Base-by-base conservation (phyloP, 164 flowering plant genomes). In the Umbellularia californica region DNA sequence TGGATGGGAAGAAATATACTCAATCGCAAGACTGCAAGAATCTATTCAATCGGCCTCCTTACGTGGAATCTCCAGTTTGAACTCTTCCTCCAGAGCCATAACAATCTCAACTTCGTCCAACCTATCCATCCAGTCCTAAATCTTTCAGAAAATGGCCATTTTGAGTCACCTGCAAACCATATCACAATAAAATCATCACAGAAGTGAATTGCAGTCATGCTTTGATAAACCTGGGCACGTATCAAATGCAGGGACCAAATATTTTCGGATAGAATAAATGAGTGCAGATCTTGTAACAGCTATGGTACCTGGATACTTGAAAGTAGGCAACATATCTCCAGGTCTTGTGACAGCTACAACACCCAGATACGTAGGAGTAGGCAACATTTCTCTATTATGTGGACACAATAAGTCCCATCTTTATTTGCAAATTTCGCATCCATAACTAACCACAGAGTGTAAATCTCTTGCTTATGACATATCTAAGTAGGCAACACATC, bases 91-190 rank as follows among this genome's bases (percentile, higher is more conserved):
- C 19, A 94, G 69, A 27, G 93, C 98, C 97, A 94, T 89, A 47
- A 94, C 96, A 68, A 94, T 87, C 86, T 94, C 98, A 69, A 94
- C 97, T 62, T 62, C 91, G 82, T 91, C 97, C 86, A 94, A 84
- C 86, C 98, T 94, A 81, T 94, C 98, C 83, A 81, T 94, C 98
- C 83, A 94, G 81, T 11, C 98, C 97, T 79, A 94, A 75, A 82
- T 94, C 97, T 24, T 88, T 88, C 81, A 89, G 90, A 78, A 94
- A 94, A 83, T 92, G 93, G 55, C 85, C 92, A 58, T 89, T 88
- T 25, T 91, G 87, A 25, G 90, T 83, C 72, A 92, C 98, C 95
- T 94, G 91, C 76, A 71, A 30, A 33, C 69, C 23, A 70, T 20
- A 22, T 22, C 35, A 74, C 6, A 50, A 17, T 14, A 5, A 28